Base-by-base conservation (phyloP, 768 basidiomycete genomes). In the Calvatia gigantea region DNA sequence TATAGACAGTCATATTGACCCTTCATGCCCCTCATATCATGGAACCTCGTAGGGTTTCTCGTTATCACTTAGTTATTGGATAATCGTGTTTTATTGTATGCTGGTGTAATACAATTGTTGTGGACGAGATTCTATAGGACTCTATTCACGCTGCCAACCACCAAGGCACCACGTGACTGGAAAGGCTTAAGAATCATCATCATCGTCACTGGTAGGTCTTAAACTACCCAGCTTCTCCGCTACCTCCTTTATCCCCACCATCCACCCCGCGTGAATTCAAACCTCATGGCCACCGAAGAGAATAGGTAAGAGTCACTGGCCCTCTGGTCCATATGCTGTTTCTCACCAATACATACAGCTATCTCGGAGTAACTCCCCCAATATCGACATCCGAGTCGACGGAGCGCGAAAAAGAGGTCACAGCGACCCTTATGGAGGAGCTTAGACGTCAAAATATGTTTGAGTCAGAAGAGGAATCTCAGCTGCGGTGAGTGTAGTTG, bases 371-470 rank as follows among this genome's bases (percentile, higher is more conserved):
- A 25, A 94, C 91, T 12, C 86, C 87, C 35, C 94, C 93, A 51
- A 94, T 96, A 64, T 86, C 91, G 43, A 83, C 80, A 21, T 72
- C 69, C 29, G 86, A 89, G 61, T 94, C 91, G 17, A 90, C 71
- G 47, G 79, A 84, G 57, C 79, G 86, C 63, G 91, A 94, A 73
- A 87, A 86, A 69, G 88, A 90, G 69, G 89, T 94, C 19, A 93
- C 91, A 0, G 65, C 76, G 15, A 88, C 90, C 5, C 75, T 99
- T 50, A 91, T 98, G 89, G 86, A 92, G 55, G 96, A 99, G 70
- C 80, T 99, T 29, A 80, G 85, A 65, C 75, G 82, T 43, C 87
- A 96, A 65, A 87, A 89, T 55, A 87, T 87, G 2, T 96, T 97
- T 70, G 96, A 98, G 73, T 85, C 79, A 43, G 90, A 93, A 58